Evolutionary conservation across 805 yeast genomes (phyloP).

Genomic region (Candida sithepensis): DNA sequence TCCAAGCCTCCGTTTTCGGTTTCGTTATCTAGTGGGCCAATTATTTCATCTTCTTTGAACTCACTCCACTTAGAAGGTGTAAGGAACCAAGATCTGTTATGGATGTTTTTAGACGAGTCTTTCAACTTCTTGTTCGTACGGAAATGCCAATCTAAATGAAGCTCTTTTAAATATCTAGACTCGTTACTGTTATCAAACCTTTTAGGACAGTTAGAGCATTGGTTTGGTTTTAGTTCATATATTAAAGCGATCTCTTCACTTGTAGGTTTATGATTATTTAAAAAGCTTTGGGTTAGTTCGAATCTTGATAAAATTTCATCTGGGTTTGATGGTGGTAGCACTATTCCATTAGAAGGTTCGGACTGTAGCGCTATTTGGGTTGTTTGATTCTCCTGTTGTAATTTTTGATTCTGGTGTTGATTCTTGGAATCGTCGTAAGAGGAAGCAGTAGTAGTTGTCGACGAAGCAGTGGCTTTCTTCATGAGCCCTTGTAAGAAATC

Average conservation of each 20-base stretch:
- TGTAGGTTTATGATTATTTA: constrained; percentile 36
- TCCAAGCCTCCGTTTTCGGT: constrained; percentile 15
- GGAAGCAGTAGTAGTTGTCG: not conserved
- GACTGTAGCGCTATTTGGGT: not conserved
- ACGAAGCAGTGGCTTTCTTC: constrained; percentile 8
- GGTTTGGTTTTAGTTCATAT: constrained; percentile 63
- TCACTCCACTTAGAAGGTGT: constrained; percentile 68
- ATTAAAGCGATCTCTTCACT: constrained; percentile 35
- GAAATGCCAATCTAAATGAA: constrained; percentile 95
- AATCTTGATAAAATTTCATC: constrained; percentile 21
- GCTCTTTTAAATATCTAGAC: constrained; percentile 50
- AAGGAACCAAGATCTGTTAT: constrained; percentile 80
- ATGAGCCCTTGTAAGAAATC: constrained; percentile 15
- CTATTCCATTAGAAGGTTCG: not conserved
- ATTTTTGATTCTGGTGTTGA: constrained; percentile 1
- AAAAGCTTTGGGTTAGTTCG: constrained; percentile 32
- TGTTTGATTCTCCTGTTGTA: constrained; percentile 10
- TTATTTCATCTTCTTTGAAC: constrained; percentile 64
- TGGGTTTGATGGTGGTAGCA: constrained; percentile 6
- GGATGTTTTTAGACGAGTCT: constrained; percentile 46
- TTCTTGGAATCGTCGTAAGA: constrained; percentile 8
- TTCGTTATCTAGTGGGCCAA: constrained; percentile 33
- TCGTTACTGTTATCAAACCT: constrained; percentile 62
- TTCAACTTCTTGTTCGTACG: constrained; percentile 78
- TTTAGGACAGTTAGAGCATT: constrained; percentile 88